Percentiles rank a stretch among this genome's conserved stretches.
Conservation (phyloP, 2,329 filamentous ascomycete genomes). For the Neonectria punicea region DNA sequence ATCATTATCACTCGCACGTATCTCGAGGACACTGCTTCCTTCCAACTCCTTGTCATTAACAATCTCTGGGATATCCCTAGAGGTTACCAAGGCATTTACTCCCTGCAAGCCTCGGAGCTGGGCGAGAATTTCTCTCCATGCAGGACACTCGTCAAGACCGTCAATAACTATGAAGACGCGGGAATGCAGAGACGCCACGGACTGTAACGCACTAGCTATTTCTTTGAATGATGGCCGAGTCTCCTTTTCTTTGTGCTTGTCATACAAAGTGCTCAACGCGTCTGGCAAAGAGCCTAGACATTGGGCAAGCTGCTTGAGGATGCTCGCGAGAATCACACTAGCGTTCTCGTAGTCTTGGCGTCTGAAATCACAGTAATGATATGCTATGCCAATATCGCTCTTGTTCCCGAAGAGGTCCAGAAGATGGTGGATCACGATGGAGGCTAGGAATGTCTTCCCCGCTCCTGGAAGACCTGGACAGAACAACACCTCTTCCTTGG, state of each 20-base stretch:
- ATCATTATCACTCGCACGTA: neutral
- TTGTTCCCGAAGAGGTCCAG: neutral
- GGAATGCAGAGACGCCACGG: slow-evolving; percentile 7
- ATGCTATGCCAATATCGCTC: slow-evolving; percentile 1
- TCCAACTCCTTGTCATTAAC: neutral
- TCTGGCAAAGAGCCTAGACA: slow-evolving; percentile 3
- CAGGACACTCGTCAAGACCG: slow-evolving; percentile 15
- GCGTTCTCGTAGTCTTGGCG: neutral
- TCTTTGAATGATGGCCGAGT: slow-evolving; percentile 6
- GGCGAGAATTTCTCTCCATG: neutral
- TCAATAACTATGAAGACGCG: slow-evolving; percentile 10
- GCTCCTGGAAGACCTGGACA: slow-evolving; percentile 16
- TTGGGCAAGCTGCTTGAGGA: slow-evolving; percentile 15
- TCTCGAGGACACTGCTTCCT: neutral
- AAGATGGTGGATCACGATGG: slow-evolving; percentile 6
- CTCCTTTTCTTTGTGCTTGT: slow-evolving; percentile 6
- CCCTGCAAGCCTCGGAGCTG: neutral
- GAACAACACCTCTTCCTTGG: slow-evolving; percentile 5
- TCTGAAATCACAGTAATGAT: slow-evolving; percentile 10
- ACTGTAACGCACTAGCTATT: neutral
- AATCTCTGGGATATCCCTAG: neutral
- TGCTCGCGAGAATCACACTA: neutral
- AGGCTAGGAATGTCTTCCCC: slow-evolving; percentile 12
- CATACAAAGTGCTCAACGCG: neutral
- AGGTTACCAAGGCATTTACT: slow-evolving; percentile 2